Percentiles rank a stretch among this genome's conserved stretches.
These are phyloP conservation scores for Nyctanthes arbortristis DNA, from an alignment of 257 asterid genomes.

Conservation along the genomic window DNA sequence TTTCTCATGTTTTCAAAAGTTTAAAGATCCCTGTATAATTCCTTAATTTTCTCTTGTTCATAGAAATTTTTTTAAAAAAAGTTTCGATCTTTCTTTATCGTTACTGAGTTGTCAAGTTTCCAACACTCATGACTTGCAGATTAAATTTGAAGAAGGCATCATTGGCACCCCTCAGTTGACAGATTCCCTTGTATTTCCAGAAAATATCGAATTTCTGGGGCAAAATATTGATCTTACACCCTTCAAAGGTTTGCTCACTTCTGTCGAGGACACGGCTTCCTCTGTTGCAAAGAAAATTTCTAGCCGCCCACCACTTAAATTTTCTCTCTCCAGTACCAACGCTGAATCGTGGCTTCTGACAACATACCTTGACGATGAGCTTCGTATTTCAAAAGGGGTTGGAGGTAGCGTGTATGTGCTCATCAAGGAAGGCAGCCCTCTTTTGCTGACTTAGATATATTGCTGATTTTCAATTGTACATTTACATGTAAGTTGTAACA, in stretches of 20 bases:
- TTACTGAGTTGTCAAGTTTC: conserved; percentile 7
- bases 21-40: not conserved
- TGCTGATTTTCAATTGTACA: not conserved
- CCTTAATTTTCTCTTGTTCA: not conserved
- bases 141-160: conserved; percentile 78
- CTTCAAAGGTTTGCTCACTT: conserved; percentile 66
- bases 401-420: conserved; percentile 86
- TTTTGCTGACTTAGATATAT: conserved; percentile 39
- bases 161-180: conserved; percentile 93
- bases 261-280: conserved; percentile 84
- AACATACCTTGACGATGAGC: conserved; percentile 81
- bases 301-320: conserved; percentile 77
- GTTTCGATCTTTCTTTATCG: not conserved
- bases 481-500: not conserved
- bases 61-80: not conserved
- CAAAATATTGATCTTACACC: conserved; percentile 84
- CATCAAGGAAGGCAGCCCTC: conserved; percentile 73
- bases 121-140: conserved; percentile 42
- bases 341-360: conserved; percentile 92
- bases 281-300: conserved; percentile 78
- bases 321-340: conserved; percentile 51
- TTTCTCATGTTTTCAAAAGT: not conserved
- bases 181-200: conserved; percentile 79
- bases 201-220: conserved; percentile 73
- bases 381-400: conserved; percentile 85